Percentiles rank a stretch among this genome's conserved stretches.
These are phyloP conservation scores for Peribolospora kevripleyi DNA, from an alignment of 768 basidiomycete species.

Conservation along the genomic window DNA sequence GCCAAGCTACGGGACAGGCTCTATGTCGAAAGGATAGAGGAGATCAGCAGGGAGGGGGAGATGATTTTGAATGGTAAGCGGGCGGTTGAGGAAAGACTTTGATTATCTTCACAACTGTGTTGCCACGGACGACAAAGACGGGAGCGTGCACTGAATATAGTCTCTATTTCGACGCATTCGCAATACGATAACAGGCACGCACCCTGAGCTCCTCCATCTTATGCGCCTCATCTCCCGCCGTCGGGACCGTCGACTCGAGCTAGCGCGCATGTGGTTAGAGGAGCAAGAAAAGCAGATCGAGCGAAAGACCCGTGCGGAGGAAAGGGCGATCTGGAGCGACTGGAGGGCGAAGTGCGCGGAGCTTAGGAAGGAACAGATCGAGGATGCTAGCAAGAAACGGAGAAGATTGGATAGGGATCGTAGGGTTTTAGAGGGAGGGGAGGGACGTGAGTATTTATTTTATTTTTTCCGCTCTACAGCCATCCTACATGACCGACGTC, in stretches of 20 bases:
- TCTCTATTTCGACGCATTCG: not conserved
- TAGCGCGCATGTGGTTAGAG: conserved; percentile 48
- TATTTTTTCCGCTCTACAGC: not conserved
- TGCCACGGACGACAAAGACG: not conserved
- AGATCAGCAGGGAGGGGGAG: conserved; percentile 63
- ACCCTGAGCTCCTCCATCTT: conserved; percentile 65
- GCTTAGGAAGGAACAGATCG: conserved; percentile 63
- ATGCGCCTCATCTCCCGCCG: conserved; percentile 53
- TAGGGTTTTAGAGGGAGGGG: conserved; percentile 36
- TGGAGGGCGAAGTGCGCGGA: conserved; percentile 72
- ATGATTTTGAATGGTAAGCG: conserved; percentile 47
- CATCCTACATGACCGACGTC: too few relatives aligned
- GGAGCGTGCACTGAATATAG: not conserved
- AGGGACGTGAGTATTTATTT: not conserved
- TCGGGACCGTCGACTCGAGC: conserved; percentile 52
- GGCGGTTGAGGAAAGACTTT: not conserved
- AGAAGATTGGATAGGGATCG: conserved; percentile 65
- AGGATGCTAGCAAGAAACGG: conserved; percentile 67
- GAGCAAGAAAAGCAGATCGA: conserved; percentile 40
- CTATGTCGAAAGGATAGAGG: conserved; percentile 86
- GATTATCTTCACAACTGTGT: not conserved
- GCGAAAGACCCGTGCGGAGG: conserved; percentile 42
- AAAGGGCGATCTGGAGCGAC: conserved; percentile 60
- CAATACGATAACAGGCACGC: conserved; percentile 31
- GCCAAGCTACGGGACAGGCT: conserved; percentile 61